Conservation (phyloP, 139 green algal genomes). For the Coelastrella sp. region DNA sequence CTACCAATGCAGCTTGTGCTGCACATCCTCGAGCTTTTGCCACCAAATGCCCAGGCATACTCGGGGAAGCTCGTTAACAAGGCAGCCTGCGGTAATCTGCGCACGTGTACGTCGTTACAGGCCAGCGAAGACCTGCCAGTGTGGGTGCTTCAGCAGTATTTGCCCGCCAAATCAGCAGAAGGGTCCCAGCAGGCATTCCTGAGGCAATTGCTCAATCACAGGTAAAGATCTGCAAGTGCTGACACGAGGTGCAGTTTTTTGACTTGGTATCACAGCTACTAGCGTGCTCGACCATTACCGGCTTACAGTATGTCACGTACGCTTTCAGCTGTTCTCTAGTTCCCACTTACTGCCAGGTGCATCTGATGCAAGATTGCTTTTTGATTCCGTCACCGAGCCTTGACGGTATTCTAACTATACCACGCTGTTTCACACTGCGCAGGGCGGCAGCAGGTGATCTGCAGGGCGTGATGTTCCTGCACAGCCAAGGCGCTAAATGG, state of each 20-base stretch:
- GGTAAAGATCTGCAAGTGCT: background rate
- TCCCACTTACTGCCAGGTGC: no score
- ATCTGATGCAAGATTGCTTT: background rate
- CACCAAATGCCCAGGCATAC: background rate
- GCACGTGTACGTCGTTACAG: background rate
- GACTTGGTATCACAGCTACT: no score
- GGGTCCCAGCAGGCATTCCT: background rate
- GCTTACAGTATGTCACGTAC: no score
- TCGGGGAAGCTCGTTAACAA: background rate
- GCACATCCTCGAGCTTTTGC: conserved; percentile 4
- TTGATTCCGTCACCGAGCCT: background rate
- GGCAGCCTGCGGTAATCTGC: background rate
- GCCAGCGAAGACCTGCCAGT: background rate
- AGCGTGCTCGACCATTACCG: no score
- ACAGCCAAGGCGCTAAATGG: background rate
- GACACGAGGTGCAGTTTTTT: no score
- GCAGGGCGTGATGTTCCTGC: background rate
- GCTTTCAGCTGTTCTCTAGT: no score
- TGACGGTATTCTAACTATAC: background rate
- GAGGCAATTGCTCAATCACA: background rate
- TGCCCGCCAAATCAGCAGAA: background rate
- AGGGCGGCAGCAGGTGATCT: background rate
- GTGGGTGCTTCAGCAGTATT: background rate
- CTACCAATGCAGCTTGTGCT: background rate
- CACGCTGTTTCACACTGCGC: background rate